These are phyloP conservation scores for Amphicarpaea edgeworthii DNA, from an alignment of 306 rosid species.

Conservation along the genomic window DNA sequence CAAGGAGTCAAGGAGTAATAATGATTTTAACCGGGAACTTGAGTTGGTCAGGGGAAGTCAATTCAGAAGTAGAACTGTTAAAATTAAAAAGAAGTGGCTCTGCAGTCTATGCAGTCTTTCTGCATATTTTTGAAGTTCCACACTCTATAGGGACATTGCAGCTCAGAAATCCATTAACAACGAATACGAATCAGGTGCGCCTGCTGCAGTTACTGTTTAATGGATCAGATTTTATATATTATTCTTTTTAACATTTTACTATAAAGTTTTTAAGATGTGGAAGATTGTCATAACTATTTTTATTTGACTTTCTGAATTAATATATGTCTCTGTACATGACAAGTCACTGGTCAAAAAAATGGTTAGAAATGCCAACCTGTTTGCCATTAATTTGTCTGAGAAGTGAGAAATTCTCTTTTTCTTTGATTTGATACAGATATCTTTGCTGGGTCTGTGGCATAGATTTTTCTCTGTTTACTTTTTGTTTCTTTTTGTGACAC, in stretches of 20 bases:
- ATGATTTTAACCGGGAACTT: neutral
- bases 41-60: slow-evolving; percentile 17
- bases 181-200: slow-evolving; percentile 22
- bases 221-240: neutral
- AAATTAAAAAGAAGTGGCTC: slow-evolving; percentile 31
- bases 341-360: slow-evolving; percentile 1
- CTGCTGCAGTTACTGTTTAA: slow-evolving; percentile 9
- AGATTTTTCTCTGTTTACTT: neutral
- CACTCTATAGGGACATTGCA: slow-evolving; percentile 18
- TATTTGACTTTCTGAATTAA: neutral
- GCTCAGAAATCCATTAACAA: slow-evolving; percentile 23
- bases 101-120: slow-evolving; percentile 40
- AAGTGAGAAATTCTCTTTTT: neutral
- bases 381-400: slow-evolving; percentile 6
- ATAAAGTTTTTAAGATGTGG: neutral
- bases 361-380: slow-evolving; percentile 35
- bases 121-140: neutral
- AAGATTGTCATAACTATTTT: no score
- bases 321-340: neutral
- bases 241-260: neutral
- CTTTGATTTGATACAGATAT: neutral
- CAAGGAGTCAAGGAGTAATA: no score
- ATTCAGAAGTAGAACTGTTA: slow-evolving; percentile 37
- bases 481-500: slow-evolving; percentile 25
- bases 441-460: slow-evolving; percentile 21